Percentiles rank a stretch among this genome's conserved stretches.
Evolutionary conservation across 1,139 yeast species (phyloP).

Genomic region (Nematodospora anomalae): DNA sequence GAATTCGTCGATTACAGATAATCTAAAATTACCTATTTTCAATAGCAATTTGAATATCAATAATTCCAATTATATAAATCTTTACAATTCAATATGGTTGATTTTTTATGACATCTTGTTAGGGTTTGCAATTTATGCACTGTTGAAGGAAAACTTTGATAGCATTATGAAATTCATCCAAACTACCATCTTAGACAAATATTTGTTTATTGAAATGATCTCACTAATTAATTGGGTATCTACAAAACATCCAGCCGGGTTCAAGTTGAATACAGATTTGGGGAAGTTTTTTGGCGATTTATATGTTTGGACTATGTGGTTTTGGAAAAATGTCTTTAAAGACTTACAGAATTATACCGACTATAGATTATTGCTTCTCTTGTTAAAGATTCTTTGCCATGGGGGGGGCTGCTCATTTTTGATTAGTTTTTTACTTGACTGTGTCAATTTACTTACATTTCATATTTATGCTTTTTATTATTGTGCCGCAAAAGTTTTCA

Average conservation of each 20-base stretch:
- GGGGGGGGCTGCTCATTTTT: slow-evolving; percentile 72
- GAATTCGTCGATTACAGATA: slow-evolving; percentile 21
- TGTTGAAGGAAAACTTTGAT: slow-evolving; percentile 47
- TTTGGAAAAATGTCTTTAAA: slow-evolving; percentile 49
- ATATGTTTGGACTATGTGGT: slow-evolving; percentile 77
- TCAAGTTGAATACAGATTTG: slow-evolving; percentile 84
- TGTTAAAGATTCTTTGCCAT: slow-evolving; percentile 27
- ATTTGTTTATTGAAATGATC: slow-evolving; percentile 38
- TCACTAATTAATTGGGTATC: slow-evolving; percentile 71
- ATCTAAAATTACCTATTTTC: slow-evolving; percentile 36
- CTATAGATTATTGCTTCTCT: not conserved
- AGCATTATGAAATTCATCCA: slow-evolving; percentile 36
- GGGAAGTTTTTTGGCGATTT: slow-evolving; percentile 86
- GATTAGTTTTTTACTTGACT: slow-evolving; percentile 65
- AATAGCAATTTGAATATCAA: slow-evolving; percentile 43
- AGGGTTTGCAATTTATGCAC: slow-evolving; percentile 61
- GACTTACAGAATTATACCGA: not conserved
- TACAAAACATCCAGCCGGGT: slow-evolving; percentile 84
- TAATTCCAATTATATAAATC: slow-evolving; percentile 77
- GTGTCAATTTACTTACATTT: slow-evolving; percentile 59
- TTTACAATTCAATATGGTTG: slow-evolving; percentile 88
- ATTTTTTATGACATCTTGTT: slow-evolving; percentile 77
- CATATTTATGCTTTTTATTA: slow-evolving; percentile 78
- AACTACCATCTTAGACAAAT: slow-evolving; percentile 30
- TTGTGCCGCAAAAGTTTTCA: slow-evolving; percentile 75